Evolutionary conservation across 2,329 filamentous ascomycete genomes (phyloP).

Genomic region (Nemania bipapillata): DNA sequence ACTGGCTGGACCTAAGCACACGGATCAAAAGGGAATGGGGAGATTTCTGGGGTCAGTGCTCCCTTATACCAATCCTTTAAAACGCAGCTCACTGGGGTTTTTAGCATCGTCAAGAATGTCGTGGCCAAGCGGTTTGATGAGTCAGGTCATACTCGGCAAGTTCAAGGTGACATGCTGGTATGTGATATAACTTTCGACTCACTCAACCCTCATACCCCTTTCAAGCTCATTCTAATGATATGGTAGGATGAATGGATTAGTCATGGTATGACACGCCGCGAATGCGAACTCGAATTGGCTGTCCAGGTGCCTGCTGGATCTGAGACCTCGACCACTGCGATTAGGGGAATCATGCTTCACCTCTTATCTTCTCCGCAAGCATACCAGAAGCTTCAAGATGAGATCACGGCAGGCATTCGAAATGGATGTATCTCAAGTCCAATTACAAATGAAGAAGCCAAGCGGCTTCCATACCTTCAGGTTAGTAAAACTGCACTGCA

Average conservation of each 20-base stretch:
- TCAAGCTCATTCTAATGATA: neutral
- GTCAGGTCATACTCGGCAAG: neutral
- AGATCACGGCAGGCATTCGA: conserved; percentile 37
- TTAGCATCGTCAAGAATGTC: conserved; percentile 38
- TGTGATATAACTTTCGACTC: conserved; percentile 16
- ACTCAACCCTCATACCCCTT: neutral
- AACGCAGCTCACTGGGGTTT: conserved; percentile 6
- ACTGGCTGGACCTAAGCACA: conserved; percentile 41
- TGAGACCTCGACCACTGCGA: conserved; percentile 43
- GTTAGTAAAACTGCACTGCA: conserved; percentile 20
- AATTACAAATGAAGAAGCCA: conserved; percentile 43
- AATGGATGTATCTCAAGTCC: conserved; percentile 43
- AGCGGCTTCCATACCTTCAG: conserved; percentile 44
- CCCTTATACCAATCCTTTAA: neutral
- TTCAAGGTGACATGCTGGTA: conserved; percentile 43
- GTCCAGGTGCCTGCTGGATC: conserved; percentile 43
- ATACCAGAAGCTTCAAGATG: conserved; percentile 40
- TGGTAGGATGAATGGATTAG: conserved; percentile 46
- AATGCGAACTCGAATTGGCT: conserved; percentile 46
- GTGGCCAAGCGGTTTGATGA: conserved; percentile 42
- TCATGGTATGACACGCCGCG: conserved; percentile 40
- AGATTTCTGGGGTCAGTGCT: conserved; percentile 41
- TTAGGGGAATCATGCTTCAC: conserved; percentile 41
- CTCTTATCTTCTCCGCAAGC: conserved; percentile 38
- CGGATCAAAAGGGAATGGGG: conserved; percentile 45